phyloP scores from a whole-genome alignment of 2,329 filamentous ascomycete species.

The Blastomyces silverae region DNA sequence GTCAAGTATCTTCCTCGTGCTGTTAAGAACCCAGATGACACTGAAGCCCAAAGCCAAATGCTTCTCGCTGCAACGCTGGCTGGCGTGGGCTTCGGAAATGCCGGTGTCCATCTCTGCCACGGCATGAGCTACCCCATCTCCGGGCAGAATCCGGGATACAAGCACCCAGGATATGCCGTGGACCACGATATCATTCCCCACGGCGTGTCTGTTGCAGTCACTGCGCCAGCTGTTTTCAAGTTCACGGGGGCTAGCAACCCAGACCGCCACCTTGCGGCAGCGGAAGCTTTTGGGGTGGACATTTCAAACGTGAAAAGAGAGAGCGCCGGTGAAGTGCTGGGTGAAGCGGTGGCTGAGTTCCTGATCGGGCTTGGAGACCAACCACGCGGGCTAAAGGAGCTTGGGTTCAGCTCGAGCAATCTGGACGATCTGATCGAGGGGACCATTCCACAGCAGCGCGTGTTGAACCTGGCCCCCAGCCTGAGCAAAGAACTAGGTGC shows the following conservation, averaged over 20 bases:
- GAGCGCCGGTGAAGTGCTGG: conserved; percentile 79
- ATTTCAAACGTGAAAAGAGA: conserved; percentile 80
- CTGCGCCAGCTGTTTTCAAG: conserved; percentile 84
- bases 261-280: conserved; percentile 80
- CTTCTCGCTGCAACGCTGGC: conserved; percentile 87
- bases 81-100: conserved; percentile 94
- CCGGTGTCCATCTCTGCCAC: conserved; percentile 83
- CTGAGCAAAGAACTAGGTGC: conserved; percentile 61
- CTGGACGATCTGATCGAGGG: conserved; percentile 84
- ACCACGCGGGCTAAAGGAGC: conserved; percentile 71
- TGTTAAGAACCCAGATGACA: conserved; percentile 79
- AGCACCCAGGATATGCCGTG: conserved; percentile 78
- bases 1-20: conserved; percentile 89
- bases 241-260: conserved; percentile 91
- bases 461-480: conserved; percentile 84
- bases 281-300: conserved; percentile 86
- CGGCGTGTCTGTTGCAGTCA: conserved; percentile 90
- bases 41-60: conserved; percentile 93
- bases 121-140: conserved; percentile 98
- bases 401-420: conserved; percentile 72
- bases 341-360: conserved; percentile 75
- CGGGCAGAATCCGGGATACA: conserved; percentile 86
- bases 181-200: conserved; percentile 79
- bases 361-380: conserved; percentile 80
- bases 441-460: conserved; percentile 83